Conservation (phyloP, 805 yeast genomes). For the Suhomyces canberraensis region DNA sequence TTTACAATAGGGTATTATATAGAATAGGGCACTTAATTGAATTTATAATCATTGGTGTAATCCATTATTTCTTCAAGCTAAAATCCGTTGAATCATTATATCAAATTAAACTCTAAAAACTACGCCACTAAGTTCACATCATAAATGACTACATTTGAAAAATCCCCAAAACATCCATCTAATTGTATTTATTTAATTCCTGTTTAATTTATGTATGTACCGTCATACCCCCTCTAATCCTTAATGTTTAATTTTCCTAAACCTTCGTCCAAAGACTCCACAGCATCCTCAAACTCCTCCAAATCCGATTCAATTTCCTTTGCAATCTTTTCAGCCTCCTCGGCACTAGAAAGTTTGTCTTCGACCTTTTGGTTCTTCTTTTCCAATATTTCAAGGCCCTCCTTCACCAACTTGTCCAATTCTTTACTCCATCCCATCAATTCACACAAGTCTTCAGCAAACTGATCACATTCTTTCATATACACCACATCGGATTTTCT, state of each 20-base stretch:
- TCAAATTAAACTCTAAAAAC: not conserved
- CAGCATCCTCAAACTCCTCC: conserved; percentile 1
- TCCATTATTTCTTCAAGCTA: no score
- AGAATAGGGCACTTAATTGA: no score
- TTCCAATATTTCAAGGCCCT: conserved; percentile 1
- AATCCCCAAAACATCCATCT: no score
- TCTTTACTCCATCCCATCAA: conserved; percentile 65
- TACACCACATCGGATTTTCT: conserved; percentile 61
- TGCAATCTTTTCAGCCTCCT: conserved; percentile 4
- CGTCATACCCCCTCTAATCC: no score
- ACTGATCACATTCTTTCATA: conserved; percentile 63
- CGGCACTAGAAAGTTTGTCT: not conserved
- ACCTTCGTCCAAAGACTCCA: conserved; percentile 2
- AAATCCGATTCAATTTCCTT: conserved; percentile 9
- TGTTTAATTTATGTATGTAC: no score
- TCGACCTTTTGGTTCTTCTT: not conserved
- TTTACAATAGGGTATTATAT: not conserved
- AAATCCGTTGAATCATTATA: no score
- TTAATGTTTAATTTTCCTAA: conserved; percentile 8
- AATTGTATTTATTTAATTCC: no score
- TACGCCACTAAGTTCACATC: no score
- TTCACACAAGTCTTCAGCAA: conserved; percentile 51
- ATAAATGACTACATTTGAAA: no score
- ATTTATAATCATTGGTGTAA: no score
- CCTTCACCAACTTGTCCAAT: conserved; percentile 33